Percentiles rank a stretch among this genome's conserved stretches.
phyloP scores from a whole-genome alignment of 2,329 filamentous ascomycete species.

The Curvularia spicifera region DNA sequence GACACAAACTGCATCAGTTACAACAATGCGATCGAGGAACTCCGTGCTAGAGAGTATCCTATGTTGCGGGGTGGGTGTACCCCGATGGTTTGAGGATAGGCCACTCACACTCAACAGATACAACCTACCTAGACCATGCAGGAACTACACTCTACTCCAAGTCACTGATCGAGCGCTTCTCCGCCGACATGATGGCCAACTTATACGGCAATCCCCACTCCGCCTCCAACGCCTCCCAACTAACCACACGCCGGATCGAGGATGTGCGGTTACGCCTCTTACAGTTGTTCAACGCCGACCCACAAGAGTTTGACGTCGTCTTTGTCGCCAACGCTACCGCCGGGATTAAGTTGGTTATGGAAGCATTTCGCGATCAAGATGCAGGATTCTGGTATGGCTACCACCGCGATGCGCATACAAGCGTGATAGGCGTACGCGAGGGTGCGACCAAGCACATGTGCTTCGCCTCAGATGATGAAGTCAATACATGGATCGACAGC shows the following conservation, averaged over 20 bases:
- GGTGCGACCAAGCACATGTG: conserved; percentile 70
- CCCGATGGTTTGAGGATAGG: background rate
- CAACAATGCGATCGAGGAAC: conserved; percentile 63
- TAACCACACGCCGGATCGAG: conserved; percentile 76
- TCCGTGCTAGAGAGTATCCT: conserved; percentile 69
- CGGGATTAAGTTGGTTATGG: conserved; percentile 83
- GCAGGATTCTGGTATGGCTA: conserved; percentile 83
- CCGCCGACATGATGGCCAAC: conserved; percentile 76
- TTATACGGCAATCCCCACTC: conserved; percentile 94
- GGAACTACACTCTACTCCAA: conserved; percentile 86
- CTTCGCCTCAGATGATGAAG: conserved; percentile 66
- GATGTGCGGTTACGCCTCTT: conserved; percentile 74
- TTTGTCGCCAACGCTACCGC: conserved; percentile 94
- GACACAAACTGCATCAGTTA: conserved; percentile 53
- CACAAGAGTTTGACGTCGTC: conserved; percentile 81
- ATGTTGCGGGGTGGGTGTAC: conserved; percentile 68
- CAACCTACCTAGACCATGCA: conserved; percentile 89
- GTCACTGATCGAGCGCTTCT: conserved; percentile 80
- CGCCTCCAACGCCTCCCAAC: conserved; percentile 78
- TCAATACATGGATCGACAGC: conserved; percentile 68
- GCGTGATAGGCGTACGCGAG: conserved; percentile 78
- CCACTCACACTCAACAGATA: conserved; percentile 57
- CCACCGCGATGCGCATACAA: conserved; percentile 85
- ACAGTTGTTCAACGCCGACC: conserved; percentile 80
- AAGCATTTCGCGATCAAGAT: conserved; percentile 72